These are phyloP conservation scores for Botrytis aclada DNA, from an alignment of 2,329 filamentous ascomycete genomes.

Conservation along the genomic window DNA sequence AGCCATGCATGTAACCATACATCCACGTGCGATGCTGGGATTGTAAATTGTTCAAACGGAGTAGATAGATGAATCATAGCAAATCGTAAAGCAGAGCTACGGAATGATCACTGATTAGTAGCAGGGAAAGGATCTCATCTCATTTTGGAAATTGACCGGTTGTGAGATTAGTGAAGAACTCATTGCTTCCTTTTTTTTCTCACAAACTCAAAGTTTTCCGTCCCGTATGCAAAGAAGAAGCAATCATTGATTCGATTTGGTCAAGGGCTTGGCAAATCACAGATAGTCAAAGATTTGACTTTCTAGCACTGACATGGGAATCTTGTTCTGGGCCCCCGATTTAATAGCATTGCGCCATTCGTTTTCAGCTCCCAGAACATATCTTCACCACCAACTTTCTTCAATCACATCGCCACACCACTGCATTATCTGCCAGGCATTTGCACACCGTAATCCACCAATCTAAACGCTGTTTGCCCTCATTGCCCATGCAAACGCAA, in stretches of 20 bases:
- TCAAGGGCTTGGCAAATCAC: slow-evolving; percentile 1
- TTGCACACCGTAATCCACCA: not conserved
- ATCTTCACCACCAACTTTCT: slow-evolving; percentile 1
- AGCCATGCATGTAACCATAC: slow-evolving; percentile 1
- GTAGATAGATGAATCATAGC: not conserved
- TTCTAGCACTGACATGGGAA: not conserved
- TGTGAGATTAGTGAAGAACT: not conserved
- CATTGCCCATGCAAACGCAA: slow-evolving; percentile 11
- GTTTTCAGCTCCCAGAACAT: not conserved
- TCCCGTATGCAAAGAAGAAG: not conserved
- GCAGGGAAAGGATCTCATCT: not conserved
- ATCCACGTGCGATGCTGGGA: not conserved
- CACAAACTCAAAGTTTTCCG: not conserved
- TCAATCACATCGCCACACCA: not conserved
- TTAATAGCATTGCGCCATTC: not conserved
- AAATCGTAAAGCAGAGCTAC: slow-evolving; percentile 1
- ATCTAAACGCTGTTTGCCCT: not conserved
- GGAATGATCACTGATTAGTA: not conserved
- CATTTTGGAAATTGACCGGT: not conserved
- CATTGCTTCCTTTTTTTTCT: not conserved
- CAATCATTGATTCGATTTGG: not conserved
- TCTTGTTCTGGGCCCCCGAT: not conserved
- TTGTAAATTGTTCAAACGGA: not conserved
- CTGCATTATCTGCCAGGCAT: not conserved
- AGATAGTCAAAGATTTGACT: not conserved